A percentile compares a stretch with the other conserved stretches of the same genome.
phyloP scores from a whole-genome alignment of 129 eudicot species.

The Gnaphalium uliginosum region DNA sequence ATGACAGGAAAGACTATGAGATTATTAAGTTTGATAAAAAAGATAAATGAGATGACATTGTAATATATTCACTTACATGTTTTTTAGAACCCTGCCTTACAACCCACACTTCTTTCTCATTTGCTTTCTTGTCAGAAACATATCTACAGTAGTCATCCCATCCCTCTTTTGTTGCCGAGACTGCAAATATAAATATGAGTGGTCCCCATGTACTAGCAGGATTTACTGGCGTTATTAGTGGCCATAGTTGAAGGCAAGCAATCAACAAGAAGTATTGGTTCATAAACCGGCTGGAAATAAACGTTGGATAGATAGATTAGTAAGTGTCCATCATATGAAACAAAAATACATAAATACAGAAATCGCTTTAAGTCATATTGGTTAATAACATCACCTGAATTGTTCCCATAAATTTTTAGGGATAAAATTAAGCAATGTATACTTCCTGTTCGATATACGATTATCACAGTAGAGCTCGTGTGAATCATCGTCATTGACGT shows the following conservation, averaged over 20 bases:
- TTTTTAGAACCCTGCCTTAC: constrained; percentile 77
- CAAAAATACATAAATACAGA: not conserved
- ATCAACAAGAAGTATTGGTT: constrained; percentile 98
- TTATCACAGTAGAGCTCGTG: constrained; percentile 77
- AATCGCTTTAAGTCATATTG: constrained; percentile 11
- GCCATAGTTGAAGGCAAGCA: constrained; percentile 99
- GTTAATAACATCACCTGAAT: constrained; percentile 61
- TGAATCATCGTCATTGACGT: constrained; percentile 73
- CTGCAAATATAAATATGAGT: constrained; percentile 85
- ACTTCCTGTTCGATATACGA: constrained; percentile 87
- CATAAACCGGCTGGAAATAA: constrained; percentile 87
- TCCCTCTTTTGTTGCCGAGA: constrained; percentile 95
- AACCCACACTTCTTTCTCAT: constrained; percentile 98
- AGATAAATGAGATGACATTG: not conserved
- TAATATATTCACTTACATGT: constrained; percentile 56
- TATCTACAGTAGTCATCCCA: constrained; percentile 98
- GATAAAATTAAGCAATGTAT: constrained; percentile 76
- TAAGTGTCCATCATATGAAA: not conserved
- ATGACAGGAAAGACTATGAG: constrained; percentile 7
- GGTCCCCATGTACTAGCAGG: constrained; percentile 99
- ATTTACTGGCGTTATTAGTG: constrained; percentile 95
- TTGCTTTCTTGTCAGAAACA: constrained; percentile 94
- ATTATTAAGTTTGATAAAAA: constrained; percentile 10
- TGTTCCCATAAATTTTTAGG: constrained; percentile 98
- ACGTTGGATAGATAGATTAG: constrained; percentile 15